These are phyloP conservation scores for Tricholoma saponaceum DNA, from an alignment of 768 basidiomycete species.

Conservation along the genomic window DNA sequence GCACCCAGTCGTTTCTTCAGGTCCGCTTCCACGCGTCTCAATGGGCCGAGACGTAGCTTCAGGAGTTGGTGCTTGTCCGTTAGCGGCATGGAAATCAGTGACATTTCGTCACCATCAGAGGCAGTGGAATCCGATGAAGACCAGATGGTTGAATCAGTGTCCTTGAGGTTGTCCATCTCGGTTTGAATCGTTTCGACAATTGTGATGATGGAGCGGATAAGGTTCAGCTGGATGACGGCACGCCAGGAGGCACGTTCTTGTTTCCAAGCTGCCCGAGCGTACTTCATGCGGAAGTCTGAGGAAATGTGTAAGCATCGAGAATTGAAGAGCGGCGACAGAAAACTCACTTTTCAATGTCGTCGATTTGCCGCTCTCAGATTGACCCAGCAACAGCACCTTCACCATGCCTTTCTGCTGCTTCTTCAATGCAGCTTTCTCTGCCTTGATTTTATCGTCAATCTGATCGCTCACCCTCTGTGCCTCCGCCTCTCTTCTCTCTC, in stretches of 20 bases:
- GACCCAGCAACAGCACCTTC: conserved; percentile 53
- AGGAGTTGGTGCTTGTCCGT: conserved; percentile 32
- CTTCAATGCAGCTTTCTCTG: conserved; percentile 35
- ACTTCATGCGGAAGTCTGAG: conserved; percentile 67
- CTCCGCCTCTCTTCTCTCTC: conserved; percentile 50
- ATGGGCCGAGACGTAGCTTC: conserved; percentile 34
- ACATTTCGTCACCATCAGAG: conserved; percentile 21
- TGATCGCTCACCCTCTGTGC: conserved; percentile 53
- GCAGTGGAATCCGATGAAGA: conserved; percentile 30
- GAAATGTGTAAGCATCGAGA: background rate
- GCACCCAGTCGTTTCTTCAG: conserved; percentile 35
- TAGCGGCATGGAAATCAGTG: conserved; percentile 30
- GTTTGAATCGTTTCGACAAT: conserved; percentile 58
- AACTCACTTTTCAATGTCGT: conserved; percentile 55
- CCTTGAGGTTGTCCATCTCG: conserved; percentile 31
- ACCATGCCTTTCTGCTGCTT: conserved; percentile 43
- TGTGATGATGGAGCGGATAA: conserved; percentile 60
- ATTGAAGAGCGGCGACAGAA: background rate
- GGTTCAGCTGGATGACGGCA: conserved; percentile 74
- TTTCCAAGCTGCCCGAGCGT: conserved; percentile 55
- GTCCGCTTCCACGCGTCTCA: conserved; percentile 37
- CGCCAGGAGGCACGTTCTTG: conserved; percentile 70
- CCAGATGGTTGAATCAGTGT: conserved; percentile 2
- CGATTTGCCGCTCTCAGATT: conserved; percentile 61
- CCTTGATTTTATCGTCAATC: conserved; percentile 55